Conservation (phyloP, 352 stramenopile species). For the Phytophthora fragariaefolia region DNA sequence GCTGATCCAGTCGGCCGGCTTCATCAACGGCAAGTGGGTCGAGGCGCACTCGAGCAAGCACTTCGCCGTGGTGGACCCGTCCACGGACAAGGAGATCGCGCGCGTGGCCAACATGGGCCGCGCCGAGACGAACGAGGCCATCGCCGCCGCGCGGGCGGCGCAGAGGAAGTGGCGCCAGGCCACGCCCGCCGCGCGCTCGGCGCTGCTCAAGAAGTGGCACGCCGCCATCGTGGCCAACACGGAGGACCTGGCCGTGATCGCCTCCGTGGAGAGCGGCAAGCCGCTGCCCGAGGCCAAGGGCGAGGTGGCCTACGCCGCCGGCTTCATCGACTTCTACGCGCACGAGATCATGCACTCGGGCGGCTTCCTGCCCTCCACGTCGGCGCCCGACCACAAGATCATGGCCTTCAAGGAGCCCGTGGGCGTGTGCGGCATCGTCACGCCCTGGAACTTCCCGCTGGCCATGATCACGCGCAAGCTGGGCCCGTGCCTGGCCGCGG, state of each 20-base stretch:
- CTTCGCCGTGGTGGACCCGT: slow-evolving; percentile 78
- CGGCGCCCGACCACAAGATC: slow-evolving; percentile 61
- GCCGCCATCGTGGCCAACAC: slow-evolving; percentile 70
- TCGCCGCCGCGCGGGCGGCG: slow-evolving; percentile 66
- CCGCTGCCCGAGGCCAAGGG: slow-evolving; percentile 93
- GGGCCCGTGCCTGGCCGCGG: slow-evolving; percentile 91
- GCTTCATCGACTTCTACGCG: slow-evolving; percentile 97
- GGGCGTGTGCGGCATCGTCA: slow-evolving; percentile 95
- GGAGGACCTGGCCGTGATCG: slow-evolving; percentile 91
- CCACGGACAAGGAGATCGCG: slow-evolving; percentile 77
- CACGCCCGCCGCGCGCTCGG: slow-evolving; percentile 58
- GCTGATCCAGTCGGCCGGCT: slow-evolving; percentile 76
- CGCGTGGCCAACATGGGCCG: slow-evolving; percentile 74
- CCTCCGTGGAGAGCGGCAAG: slow-evolving; percentile 98
- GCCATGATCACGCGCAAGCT: slow-evolving; percentile 99
- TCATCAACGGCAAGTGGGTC: slow-evolving; percentile 84
- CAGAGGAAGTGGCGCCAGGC: slow-evolving; percentile 70
- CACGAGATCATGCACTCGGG: slow-evolving; percentile 93
- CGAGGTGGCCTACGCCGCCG: slow-evolving; percentile 94
- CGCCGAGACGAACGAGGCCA: slow-evolving; percentile 74
- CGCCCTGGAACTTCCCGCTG: slow-evolving; percentile 99
- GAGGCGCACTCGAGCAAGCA: slow-evolving; percentile 58
- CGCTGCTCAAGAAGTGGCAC: slow-evolving; percentile 85
- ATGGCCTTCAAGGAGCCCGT: slow-evolving; percentile 92
- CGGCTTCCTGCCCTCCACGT: slow-evolving; percentile 82